Conservation (phyloP, 768 basidiomycete genomes). For the Favolaschia claudopus region DNA sequence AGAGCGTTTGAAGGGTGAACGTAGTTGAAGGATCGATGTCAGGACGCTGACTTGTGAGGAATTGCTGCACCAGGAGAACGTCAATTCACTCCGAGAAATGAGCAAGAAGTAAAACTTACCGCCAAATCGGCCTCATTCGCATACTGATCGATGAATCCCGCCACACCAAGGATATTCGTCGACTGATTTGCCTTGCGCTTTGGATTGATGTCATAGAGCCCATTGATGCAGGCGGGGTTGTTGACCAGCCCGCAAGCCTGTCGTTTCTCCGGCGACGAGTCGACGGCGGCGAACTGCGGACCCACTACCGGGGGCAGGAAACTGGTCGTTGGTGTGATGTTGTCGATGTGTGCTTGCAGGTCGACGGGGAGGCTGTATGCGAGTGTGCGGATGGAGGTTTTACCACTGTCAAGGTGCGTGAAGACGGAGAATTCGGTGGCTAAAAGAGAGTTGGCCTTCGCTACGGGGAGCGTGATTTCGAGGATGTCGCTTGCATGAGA, state of each 20-base stretch:
- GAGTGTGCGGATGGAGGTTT: constrained; percentile 50
- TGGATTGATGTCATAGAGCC: constrained; percentile 3
- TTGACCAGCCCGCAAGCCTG: background rate
- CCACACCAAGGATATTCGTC: constrained; percentile 38
- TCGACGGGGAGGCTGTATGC: constrained; percentile 55
- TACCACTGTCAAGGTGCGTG: constrained; percentile 43
- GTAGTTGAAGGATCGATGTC: constrained; percentile 15
- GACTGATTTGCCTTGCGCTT: background rate
- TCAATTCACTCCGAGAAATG: too few relatives aligned
- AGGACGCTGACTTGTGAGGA: background rate
- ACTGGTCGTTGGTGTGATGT: constrained; percentile 47
- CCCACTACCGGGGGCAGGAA: constrained; percentile 13
- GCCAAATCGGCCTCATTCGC: too few relatives aligned
- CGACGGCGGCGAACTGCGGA: background rate
- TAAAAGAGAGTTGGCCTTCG: constrained; percentile 54
- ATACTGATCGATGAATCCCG: constrained; percentile 35
- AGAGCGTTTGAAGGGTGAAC: constrained; percentile 27
- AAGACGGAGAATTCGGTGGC: constrained; percentile 49
- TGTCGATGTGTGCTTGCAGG: constrained; percentile 51
- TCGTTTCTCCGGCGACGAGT: background rate
- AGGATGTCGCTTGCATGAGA: constrained; percentile 44
- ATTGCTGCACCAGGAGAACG: too few relatives aligned
- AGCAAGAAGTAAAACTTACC: too few relatives aligned
- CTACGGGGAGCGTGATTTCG: constrained; percentile 42
- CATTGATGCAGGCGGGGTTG: constrained; percentile 12